Percentiles rank a stretch among this genome's conserved stretches.
Evolutionary conservation across 306 rosid species (phyloP).

Genomic region (Lathyrus oleraceus): DNA sequence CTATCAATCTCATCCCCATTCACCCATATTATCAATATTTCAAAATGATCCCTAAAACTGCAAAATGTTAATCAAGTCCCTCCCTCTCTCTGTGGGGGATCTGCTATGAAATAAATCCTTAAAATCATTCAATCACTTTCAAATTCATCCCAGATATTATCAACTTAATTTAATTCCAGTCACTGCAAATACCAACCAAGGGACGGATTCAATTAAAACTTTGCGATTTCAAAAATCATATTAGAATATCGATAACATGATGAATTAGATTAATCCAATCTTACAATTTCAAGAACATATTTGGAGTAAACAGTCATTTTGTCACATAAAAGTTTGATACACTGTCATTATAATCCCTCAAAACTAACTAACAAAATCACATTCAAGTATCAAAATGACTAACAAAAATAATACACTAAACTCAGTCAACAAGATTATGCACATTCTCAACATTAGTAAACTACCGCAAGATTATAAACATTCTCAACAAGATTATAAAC

Average conservation of each 20-base stretch:
- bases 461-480: too few relatives aligned
- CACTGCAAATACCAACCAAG: not conserved
- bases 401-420: too few relatives aligned
- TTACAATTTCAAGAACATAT: not conserved
- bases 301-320: too few relatives aligned
- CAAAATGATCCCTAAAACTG: not conserved
- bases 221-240: not conserved
- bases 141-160: not conserved
- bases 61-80: not conserved
- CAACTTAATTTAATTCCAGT: not conserved
- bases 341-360: too few relatives aligned
- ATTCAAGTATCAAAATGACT: too few relatives aligned
- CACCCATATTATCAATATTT: not conserved
- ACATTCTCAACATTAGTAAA: too few relatives aligned
- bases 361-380: too few relatives aligned
- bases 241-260: not conserved
- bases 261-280: not conserved
- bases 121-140: not conserved
- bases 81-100: not conserved
- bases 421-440: too few relatives aligned
- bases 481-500: too few relatives aligned
- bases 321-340: too few relatives aligned
- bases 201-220: not conserved
- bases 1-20: not conserved
- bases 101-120: not conserved